Conservation (phyloP, 2,329 filamentous ascomycete genomes). For the Alternaria longipes region DNA sequence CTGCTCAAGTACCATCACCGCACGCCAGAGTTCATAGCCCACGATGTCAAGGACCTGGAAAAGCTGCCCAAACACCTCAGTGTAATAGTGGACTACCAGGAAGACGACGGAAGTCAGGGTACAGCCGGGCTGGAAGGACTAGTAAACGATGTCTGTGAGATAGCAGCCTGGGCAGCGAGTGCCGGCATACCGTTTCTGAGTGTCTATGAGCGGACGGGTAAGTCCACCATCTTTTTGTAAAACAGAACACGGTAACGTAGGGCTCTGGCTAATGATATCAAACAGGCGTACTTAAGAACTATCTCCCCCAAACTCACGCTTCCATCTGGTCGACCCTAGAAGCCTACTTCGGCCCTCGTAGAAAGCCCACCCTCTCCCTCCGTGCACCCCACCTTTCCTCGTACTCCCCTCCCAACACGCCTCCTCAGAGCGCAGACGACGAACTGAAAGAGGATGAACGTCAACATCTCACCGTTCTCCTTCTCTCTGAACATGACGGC, state of each 20-base stretch:
- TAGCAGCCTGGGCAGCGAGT: constrained; percentile 91
- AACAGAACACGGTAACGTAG: neutral
- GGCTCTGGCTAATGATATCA: constrained; percentile 4
- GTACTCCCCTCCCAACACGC: constrained; percentile 60
- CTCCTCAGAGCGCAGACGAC: constrained; percentile 48
- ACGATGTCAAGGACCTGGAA: constrained; percentile 79
- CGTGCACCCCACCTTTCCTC: constrained; percentile 75
- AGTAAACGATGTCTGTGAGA: constrained; percentile 89
- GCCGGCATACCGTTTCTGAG: constrained; percentile 88
- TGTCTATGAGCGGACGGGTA: constrained; percentile 91
- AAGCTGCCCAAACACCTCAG: constrained; percentile 87
- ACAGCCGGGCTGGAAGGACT: constrained; percentile 81
- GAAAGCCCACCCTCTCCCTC: constrained; percentile 74
- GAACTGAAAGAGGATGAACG: constrained; percentile 33
- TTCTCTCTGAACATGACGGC: constrained; percentile 88
- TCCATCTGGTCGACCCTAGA: constrained; percentile 81
- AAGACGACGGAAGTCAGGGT: constrained; percentile 67
- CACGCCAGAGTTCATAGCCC: constrained; percentile 89
- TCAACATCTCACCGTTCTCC: constrained; percentile 69
- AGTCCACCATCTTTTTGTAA: constrained; percentile 28
- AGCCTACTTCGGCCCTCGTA: constrained; percentile 80
- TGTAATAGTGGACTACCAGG: constrained; percentile 79
- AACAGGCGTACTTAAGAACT: constrained; percentile 85
- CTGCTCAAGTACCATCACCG: constrained; percentile 95
- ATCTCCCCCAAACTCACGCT: constrained; percentile 84